A percentile compares a stretch with the other conserved stretches of the same genome.
Evolutionary conservation across 352 stramenopile genomes (phyloP).

Genomic region (Globisporangium lucens): DNA sequence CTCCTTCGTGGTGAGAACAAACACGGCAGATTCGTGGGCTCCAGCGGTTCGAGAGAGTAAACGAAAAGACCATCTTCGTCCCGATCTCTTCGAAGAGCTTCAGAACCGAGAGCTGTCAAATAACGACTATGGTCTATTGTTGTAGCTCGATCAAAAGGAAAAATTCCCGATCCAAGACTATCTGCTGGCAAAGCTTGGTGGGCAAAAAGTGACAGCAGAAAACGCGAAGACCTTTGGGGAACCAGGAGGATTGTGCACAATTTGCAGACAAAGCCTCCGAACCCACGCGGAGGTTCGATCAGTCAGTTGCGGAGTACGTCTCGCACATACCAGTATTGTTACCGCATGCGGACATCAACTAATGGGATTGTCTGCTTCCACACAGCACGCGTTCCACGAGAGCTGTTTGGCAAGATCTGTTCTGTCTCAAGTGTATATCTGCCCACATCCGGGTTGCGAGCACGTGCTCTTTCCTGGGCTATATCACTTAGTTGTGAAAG

Average conservation of each 20-base stretch:
- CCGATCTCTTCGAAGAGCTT: conserved; percentile 46
- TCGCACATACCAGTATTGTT: not conserved
- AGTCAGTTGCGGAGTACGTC: conserved; percentile 49
- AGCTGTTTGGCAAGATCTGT: conserved; percentile 72
- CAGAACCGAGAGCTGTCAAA: conserved; percentile 75
- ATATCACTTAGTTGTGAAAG: conserved; percentile 24
- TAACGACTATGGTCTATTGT: conserved; percentile 80
- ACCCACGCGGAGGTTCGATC: conserved; percentile 56
- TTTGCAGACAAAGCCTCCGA: conserved; percentile 62
- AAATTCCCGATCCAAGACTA: conserved; percentile 73
- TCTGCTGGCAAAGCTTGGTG: conserved; percentile 47
- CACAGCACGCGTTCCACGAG: conserved; percentile 74
- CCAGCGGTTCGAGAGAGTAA: conserved; percentile 46
- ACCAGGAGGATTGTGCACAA: conserved; percentile 29
- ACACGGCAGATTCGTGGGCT: conserved; percentile 52
- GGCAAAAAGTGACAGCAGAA: conserved; percentile 38
- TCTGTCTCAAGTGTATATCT: conserved; percentile 55
- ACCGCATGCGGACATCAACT: not conserved
- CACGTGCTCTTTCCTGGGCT: conserved; percentile 64
- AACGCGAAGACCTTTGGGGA: conserved; percentile 53
- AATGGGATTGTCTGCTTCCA: not conserved
- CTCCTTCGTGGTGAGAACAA: conserved; percentile 69
- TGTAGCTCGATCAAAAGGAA: conserved; percentile 61
- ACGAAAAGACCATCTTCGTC: conserved; percentile 8
- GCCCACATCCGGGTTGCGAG: conserved; percentile 45